Conservation (phyloP, 495 filamentous ascomycete genomes). For the Penicillium cosmopolitanum region DNA sequence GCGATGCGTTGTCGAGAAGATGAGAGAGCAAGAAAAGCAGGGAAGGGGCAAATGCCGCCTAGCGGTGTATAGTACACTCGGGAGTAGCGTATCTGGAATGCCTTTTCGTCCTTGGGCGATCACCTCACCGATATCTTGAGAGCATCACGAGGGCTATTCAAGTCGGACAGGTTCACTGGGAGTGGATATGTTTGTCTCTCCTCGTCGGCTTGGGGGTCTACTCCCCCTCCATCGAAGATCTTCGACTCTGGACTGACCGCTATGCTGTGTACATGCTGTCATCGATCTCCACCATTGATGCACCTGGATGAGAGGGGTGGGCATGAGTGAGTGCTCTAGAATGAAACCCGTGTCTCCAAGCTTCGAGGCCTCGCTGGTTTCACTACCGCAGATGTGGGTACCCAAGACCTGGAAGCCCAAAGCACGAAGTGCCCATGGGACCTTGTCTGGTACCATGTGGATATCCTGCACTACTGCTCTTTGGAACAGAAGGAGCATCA, state of each 20-base stretch:
- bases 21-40: background rate
- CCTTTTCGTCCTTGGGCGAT: slow-evolving; percentile 13
- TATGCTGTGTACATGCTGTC: slow-evolving; percentile 28
- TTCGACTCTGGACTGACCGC: slow-evolving; percentile 32
- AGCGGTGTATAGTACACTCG: slow-evolving; percentile 9
- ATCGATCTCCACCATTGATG: slow-evolving; percentile 17
- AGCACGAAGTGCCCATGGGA: slow-evolving; percentile 31
- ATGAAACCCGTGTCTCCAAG: slow-evolving; percentile 23
- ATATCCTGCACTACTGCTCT: slow-evolving; percentile 57
- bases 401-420: slow-evolving; percentile 31
- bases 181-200: slow-evolving; percentile 26
- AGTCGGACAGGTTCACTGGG: slow-evolving; percentile 27
- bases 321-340: background rate
- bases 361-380: slow-evolving; percentile 45
- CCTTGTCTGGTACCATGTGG: slow-evolving; percentile 43
- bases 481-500: slow-evolving; percentile 31
- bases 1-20: slow-evolving; percentile 1
- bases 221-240: slow-evolving; percentile 17
- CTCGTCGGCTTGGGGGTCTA: slow-evolving; percentile 5
- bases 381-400: slow-evolving; percentile 39
- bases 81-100: slow-evolving; percentile 1
- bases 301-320: slow-evolving; percentile 14
- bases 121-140: slow-evolving; percentile 8
- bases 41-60: background rate
- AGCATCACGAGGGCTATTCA: slow-evolving; percentile 18